These are phyloP conservation scores for Pholiota adiposa DNA, from an alignment of 1,284 basidiomycete genomes.

Conservation along the genomic window DNA sequence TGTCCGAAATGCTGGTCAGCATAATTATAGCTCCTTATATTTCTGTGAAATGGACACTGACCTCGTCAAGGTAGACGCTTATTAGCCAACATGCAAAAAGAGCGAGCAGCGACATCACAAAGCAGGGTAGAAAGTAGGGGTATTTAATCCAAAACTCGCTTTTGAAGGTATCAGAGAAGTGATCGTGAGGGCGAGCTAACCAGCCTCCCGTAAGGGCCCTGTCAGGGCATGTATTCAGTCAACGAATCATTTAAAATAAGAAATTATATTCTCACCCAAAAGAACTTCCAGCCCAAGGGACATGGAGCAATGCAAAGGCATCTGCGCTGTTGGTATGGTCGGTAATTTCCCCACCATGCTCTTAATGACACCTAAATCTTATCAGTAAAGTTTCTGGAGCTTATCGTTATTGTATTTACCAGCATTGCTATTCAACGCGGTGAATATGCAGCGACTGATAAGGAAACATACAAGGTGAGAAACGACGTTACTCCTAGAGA, in stretches of 20 bases:
- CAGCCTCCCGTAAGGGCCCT: slow-evolving; percentile 52
- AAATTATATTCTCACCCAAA: slow-evolving; percentile 29
- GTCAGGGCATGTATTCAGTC: too few species aligned
- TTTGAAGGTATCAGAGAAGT: slow-evolving; percentile 53
- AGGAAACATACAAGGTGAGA: neutral
- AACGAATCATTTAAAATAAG: too few species aligned
- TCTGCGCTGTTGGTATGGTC: slow-evolving; percentile 34
- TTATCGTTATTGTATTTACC: slow-evolving; percentile 19
- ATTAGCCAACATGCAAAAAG: slow-evolving; percentile 48
- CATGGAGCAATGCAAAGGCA: slow-evolving; percentile 31
- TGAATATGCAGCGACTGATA: slow-evolving; percentile 31
- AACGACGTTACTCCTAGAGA: neutral
- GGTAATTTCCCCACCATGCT: slow-evolving; percentile 34
- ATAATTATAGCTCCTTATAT: neutral
- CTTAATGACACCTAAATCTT: slow-evolving; percentile 30
- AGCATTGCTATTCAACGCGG: slow-evolving; percentile 31
- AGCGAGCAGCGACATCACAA: slow-evolving; percentile 50
- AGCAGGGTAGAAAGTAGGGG: slow-evolving; percentile 68
- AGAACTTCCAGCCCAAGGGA: slow-evolving; percentile 33
- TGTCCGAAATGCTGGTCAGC: neutral
- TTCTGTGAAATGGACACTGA: slow-evolving; percentile 26
- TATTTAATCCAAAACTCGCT: slow-evolving; percentile 52
- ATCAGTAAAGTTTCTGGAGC: neutral
- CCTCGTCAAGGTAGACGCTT: slow-evolving; percentile 55
- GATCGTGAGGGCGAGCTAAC: slow-evolving; percentile 55